These are phyloP conservation scores for Pythium dissimile DNA, from an alignment of 352 stramenopile species.

Conservation along the genomic window DNA sequence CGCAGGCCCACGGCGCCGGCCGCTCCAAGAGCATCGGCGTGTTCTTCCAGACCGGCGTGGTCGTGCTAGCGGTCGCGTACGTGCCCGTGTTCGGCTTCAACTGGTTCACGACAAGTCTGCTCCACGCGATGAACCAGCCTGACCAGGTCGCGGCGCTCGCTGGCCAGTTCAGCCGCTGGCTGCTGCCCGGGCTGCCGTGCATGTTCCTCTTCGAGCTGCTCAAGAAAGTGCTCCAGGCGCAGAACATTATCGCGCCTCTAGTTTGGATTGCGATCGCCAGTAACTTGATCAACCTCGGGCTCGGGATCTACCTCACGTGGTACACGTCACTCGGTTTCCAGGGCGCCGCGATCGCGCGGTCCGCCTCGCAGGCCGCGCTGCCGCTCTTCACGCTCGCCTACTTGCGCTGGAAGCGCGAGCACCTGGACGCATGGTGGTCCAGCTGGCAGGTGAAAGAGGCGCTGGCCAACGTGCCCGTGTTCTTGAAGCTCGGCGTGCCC, in stretches of 20 bases:
- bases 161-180: slow-evolving; percentile 54
- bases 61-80: slow-evolving; percentile 46
- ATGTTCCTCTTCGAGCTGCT: slow-evolving; percentile 81
- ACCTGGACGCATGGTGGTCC: slow-evolving; percentile 37
- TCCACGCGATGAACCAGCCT: slow-evolving; percentile 45
- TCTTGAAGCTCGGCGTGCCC: slow-evolving; percentile 65
- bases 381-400: slow-evolving; percentile 49
- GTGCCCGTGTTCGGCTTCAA: slow-evolving; percentile 53
- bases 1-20: slow-evolving; percentile 76
- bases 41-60: slow-evolving; percentile 66
- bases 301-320: slow-evolving; percentile 69
- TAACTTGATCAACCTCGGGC: slow-evolving; percentile 62
- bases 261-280: slow-evolving; percentile 54
- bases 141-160: slow-evolving; percentile 47
- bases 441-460: background rate
- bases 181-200: slow-evolving; percentile 54
- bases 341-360: slow-evolving; percentile 61
- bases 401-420: slow-evolving; percentile 37
- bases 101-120: slow-evolving; percentile 48
- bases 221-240: slow-evolving; percentile 72
- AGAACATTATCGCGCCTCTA: slow-evolving; percentile 77
- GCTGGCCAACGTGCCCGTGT: slow-evolving; percentile 37
- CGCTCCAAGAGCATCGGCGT: slow-evolving; percentile 63
- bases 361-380: slow-evolving; percentile 39
- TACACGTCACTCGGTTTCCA: slow-evolving; percentile 69